phyloP scores from a whole-genome alignment of 306 rosid species.

The Cicer pinnatifidum region DNA sequence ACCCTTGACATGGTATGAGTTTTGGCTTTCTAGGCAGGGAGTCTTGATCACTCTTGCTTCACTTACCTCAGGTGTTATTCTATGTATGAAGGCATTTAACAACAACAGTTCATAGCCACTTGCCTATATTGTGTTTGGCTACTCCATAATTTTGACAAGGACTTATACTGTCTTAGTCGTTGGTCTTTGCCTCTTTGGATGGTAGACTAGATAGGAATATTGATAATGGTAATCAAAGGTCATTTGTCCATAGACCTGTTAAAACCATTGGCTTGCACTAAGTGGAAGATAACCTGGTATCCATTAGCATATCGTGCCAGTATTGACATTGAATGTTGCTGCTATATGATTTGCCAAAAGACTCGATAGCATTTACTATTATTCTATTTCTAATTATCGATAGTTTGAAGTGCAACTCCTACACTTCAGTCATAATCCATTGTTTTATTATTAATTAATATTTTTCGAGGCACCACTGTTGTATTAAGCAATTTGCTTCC shows the following conservation, averaged over 20 bases:
- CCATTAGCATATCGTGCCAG: constrained; percentile 46
- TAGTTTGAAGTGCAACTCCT: constrained; percentile 44
- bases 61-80: constrained; percentile 54
- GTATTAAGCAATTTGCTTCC: constrained; percentile 29
- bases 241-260: constrained; percentile 38
- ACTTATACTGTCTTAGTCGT: constrained; percentile 37
- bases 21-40: constrained; percentile 74
- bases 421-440: constrained; percentile 38
- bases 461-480: constrained; percentile 37
- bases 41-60: constrained; percentile 54
- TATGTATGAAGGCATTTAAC: constrained; percentile 48
- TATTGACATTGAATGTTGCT: constrained; percentile 38
- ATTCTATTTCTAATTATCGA: constrained; percentile 44
- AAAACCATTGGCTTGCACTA: constrained; percentile 47
- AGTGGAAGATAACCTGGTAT: constrained; percentile 51
- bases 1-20: constrained; percentile 80
- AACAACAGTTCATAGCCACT: constrained; percentile 42
- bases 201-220: constrained; percentile 34
- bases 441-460: constrained; percentile 38
- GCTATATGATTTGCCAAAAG: constrained; percentile 39
- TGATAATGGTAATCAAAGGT: constrained; percentile 42
- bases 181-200: neutral
- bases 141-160: constrained; percentile 33
- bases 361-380: constrained; percentile 33
- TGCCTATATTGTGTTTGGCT: constrained; percentile 1